Conservation (phyloP, 257 asterid species). For the Catharanthus roseus region DNA sequence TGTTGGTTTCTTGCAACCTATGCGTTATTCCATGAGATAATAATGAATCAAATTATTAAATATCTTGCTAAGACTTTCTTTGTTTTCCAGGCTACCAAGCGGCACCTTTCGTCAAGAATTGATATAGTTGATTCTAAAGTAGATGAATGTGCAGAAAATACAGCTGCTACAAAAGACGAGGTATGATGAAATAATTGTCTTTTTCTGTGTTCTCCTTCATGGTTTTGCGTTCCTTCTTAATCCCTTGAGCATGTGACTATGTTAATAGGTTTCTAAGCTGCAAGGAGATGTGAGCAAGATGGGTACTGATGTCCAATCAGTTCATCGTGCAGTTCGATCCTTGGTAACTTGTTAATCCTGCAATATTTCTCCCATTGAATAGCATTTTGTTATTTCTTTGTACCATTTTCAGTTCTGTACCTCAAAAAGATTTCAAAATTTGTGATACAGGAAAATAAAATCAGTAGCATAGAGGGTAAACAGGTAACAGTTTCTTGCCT, state of each 20-base stretch:
- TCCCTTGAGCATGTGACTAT: constrained; percentile 15
- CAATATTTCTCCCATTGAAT: constrained; percentile 10
- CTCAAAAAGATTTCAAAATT: constrained; percentile 16
- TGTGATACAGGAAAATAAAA: constrained; percentile 65
- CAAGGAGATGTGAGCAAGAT: constrained; percentile 56
- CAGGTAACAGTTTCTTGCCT: constrained; percentile 48
- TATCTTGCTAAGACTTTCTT: constrained; percentile 12
- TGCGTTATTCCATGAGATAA: background rate
- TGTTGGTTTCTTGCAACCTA: background rate
- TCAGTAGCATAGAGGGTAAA: constrained; percentile 70
- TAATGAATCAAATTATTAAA: background rate
- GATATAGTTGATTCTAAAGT: constrained; percentile 66
- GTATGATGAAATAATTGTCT: constrained; percentile 33
- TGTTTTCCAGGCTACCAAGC: constrained; percentile 58
- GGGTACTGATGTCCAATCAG: constrained; percentile 54
- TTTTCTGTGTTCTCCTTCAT: constrained; percentile 5
- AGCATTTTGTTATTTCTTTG: constrained; percentile 9
- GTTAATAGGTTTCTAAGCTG: constrained; percentile 52
- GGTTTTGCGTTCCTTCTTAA: constrained; percentile 10
- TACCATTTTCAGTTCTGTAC: constrained; percentile 11
- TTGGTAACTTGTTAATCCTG: constrained; percentile 48
- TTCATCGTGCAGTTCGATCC: constrained; percentile 61
- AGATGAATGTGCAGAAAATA: constrained; percentile 58
- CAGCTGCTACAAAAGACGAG: constrained; percentile 61
- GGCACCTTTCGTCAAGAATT: constrained; percentile 61